Evolutionary conservation across 768 basidiomycete genomes (phyloP).

Genomic region (Auricularia heimuer): DNA sequence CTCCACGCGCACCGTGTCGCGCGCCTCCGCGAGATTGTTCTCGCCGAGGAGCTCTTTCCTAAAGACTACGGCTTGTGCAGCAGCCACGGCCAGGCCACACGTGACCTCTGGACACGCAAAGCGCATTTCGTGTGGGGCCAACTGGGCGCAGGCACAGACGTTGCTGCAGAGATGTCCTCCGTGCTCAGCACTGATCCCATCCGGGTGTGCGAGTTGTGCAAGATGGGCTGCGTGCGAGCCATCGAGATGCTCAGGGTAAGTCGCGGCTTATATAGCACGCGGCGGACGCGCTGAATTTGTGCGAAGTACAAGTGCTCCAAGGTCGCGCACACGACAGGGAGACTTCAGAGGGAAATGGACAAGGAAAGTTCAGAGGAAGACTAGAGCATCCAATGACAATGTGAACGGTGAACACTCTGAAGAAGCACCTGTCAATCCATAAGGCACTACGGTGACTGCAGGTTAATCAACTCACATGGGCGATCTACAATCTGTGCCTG

Average conservation of each 20-base stretch:
- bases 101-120: slow-evolving; percentile 33
- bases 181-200: slow-evolving; percentile 33
- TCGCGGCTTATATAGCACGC: not conserved
- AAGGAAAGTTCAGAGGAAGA: not conserved
- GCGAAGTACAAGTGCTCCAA: slow-evolving; percentile 54
- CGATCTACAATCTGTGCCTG: slow-evolving; percentile 5
- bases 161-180: slow-evolving; percentile 54
- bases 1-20: slow-evolving; percentile 50
- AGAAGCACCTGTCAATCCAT: not conserved
- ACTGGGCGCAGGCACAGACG: slow-evolving; percentile 42
- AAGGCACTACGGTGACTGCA: not conserved
- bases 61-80: slow-evolving; percentile 59
- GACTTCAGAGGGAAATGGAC: slow-evolving; percentile 20
- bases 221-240: slow-evolving; percentile 53
- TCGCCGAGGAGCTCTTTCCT: slow-evolving; percentile 58
- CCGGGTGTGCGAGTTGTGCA: slow-evolving; percentile 40
- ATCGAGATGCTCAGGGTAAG: slow-evolving; percentile 60
- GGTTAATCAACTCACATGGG: not conserved
- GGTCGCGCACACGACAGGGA: slow-evolving; percentile 42
- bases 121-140: slow-evolving; percentile 6
- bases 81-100: slow-evolving; percentile 38
- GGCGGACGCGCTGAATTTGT: not conserved
- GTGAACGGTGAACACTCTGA: no score
- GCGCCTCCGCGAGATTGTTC: slow-evolving; percentile 39
- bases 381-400: not conserved